Conservation (phyloP, 2,329 filamentous ascomycete genomes). For the Ascochyta viciae-villosae region DNA sequence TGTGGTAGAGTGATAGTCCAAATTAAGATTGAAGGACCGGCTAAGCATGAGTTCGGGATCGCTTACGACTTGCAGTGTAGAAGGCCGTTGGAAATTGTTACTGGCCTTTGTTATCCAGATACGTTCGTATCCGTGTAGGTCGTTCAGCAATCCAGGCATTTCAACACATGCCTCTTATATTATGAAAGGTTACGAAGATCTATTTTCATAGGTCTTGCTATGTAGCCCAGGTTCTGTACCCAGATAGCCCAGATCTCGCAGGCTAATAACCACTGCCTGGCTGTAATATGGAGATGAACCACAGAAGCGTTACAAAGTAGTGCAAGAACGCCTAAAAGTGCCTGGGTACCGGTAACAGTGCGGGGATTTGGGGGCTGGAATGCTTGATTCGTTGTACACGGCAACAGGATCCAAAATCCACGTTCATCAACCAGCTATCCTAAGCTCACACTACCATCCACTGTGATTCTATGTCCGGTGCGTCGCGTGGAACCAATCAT, state of each 20-base stretch:
- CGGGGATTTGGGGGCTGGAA: slow-evolving; percentile 28
- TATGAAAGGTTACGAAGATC: too few species aligned
- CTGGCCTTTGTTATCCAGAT: not conserved
- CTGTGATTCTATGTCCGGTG: not conserved
- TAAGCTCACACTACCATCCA: not conserved
- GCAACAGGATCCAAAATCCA: too few species aligned
- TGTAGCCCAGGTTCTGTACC: too few species aligned
- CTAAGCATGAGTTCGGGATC: not conserved
- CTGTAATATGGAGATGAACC: slow-evolving; percentile 3
- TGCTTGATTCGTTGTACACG: slow-evolving; percentile 13
- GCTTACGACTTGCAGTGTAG: slow-evolving; percentile 1
- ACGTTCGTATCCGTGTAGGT: slow-evolving; percentile 3
- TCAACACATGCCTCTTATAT: too few species aligned
- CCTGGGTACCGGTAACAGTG: slow-evolving; percentile 2
- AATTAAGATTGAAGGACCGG: slow-evolving; percentile 1
- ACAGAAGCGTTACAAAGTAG: not conserved
- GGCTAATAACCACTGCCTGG: too few species aligned
- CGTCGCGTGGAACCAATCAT: not conserved
- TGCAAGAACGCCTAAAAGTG: slow-evolving; percentile 13
- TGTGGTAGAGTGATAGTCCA: not conserved
- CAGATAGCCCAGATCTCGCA: too few species aligned
- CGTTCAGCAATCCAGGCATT: not conserved
- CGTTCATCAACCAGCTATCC: too few species aligned
- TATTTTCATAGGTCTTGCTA: too few species aligned
- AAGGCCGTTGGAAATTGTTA: slow-evolving; percentile 10